A percentile compares a stretch with the other conserved stretches of the same genome.
These are phyloP conservation scores for Rubroboletus satanas DNA, from an alignment of 768 basidiomycete genomes.

Conservation along the genomic window DNA sequence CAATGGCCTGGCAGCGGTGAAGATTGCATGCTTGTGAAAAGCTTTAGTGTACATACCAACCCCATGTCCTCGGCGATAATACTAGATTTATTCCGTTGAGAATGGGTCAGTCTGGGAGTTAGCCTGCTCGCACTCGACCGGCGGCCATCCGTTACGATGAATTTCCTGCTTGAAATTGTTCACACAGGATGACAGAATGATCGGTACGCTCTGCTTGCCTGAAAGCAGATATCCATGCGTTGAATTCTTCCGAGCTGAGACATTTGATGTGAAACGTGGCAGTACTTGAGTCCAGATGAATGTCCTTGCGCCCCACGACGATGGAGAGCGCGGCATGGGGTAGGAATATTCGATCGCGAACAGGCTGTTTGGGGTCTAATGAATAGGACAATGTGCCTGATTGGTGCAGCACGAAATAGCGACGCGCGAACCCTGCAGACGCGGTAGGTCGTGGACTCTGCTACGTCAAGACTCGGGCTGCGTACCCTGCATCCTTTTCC, in stretches of 20 bases:
- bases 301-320: conserved; percentile 66
- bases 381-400: conserved; percentile 74
- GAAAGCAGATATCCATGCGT: conserved; percentile 70
- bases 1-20: conserved; percentile 44
- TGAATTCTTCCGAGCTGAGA: conserved; percentile 65
- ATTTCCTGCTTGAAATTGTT: conserved; percentile 46
- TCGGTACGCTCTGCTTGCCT: conserved; percentile 42
- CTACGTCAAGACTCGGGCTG: neutral
- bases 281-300: conserved; percentile 72
- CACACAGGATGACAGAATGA: conserved; percentile 13
- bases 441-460: neutral
- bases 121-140: conserved; percentile 35
- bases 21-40: conserved; percentile 1
- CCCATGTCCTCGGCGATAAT: conserved; percentile 64
- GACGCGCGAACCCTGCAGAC: conserved; percentile 71
- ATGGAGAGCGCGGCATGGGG: conserved; percentile 77
- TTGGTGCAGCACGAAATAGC: conserved; percentile 69
- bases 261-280: conserved; percentile 84
- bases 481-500: conserved; percentile 85
- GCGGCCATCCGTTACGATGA: conserved; percentile 42
- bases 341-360: conserved; percentile 65
- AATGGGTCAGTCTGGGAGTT: conserved; percentile 41
- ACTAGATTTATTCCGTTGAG: conserved; percentile 46
- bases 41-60: conserved; percentile 39
- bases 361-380: conserved; percentile 64